Conservation (phyloP, 2,329 filamentous ascomycete genomes). For the Didymella lethalis region DNA sequence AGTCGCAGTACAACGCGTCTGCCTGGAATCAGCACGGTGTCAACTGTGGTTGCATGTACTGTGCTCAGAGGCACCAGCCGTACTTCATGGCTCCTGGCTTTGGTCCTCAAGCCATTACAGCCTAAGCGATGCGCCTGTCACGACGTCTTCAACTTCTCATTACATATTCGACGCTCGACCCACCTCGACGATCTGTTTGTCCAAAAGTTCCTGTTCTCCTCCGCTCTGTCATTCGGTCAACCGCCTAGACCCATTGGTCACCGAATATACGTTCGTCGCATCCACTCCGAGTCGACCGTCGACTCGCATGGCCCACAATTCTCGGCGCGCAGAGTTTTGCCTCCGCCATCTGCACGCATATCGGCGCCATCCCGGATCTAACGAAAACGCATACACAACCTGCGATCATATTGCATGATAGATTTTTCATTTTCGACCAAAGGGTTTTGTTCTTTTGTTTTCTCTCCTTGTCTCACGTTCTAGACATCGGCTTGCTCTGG, state of each 20-base stretch:
- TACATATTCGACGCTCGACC: constrained; percentile 38
- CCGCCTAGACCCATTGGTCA: constrained; percentile 25
- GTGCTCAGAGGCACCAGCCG: constrained; percentile 47
- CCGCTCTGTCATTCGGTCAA: constrained; percentile 17
- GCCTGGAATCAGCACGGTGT: constrained; percentile 50
- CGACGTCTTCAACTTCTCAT: constrained; percentile 22
- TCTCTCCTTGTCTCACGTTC: constrained; percentile 39
- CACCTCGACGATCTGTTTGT: constrained; percentile 44
- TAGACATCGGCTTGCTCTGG: constrained; percentile 45
- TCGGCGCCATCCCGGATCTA: constrained; percentile 47
- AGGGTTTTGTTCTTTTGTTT: constrained; percentile 27
- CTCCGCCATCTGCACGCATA: constrained; percentile 49
- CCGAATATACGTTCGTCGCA: constrained; percentile 33
- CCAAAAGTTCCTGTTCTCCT: constrained; percentile 44
- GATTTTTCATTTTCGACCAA: constrained; percentile 37
- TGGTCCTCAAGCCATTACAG: constrained; percentile 51
- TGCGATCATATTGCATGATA: constrained; percentile 52
- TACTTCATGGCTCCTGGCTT: constrained; percentile 52
- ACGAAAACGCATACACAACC: constrained; percentile 46
- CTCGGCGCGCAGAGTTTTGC: constrained; percentile 36
- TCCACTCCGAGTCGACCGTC: constrained; percentile 30
- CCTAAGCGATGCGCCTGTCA: constrained; percentile 24
- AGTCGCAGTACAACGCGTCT: constrained; percentile 46
- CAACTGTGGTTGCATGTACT: constrained; percentile 51
- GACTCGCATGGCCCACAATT: constrained; percentile 25